Conservation (phyloP, 306 rosid species). For the Cucumis sativus region DNA sequence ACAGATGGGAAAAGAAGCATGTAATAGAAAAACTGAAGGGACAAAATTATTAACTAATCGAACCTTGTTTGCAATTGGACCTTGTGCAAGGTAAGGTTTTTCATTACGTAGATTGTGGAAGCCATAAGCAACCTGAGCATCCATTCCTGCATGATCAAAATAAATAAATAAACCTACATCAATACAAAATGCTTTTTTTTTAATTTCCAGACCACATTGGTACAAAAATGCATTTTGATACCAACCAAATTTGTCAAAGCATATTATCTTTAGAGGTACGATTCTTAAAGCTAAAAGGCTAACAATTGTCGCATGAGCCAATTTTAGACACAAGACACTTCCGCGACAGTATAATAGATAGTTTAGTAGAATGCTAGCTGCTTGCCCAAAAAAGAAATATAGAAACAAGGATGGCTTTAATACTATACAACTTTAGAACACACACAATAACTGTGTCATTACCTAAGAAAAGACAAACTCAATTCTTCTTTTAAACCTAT, state of each 20-base stretch:
- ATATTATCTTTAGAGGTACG: neutral
- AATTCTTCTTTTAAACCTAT: neutral
- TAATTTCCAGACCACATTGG: neutral
- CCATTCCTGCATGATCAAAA: slow-evolving; percentile 71
- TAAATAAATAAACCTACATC: neutral
- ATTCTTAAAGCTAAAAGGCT: neutral
- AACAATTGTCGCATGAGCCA: neutral
- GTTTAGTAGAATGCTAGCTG: neutral
- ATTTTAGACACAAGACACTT: neutral
- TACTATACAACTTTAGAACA: neutral
- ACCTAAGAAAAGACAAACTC: neutral
- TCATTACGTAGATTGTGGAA: slow-evolving; percentile 87
- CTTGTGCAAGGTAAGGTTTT: slow-evolving; percentile 84
- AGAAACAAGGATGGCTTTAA: neutral
- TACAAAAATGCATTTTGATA: neutral
- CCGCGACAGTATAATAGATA: neutral
- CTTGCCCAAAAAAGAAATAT: neutral
- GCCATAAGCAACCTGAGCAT: slow-evolving; percentile 95
- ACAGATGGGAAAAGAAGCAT: neutral
- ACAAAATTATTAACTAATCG: slow-evolving; percentile 2
- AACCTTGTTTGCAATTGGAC: slow-evolving; percentile 92
- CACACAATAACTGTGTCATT: neutral
- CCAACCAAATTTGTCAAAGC: neutral
- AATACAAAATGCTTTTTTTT: neutral
- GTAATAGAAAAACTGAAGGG: neutral